Evolutionary conservation across 768 basidiomycete species (phyloP).

Genomic region (Termitomyces bulborhizus): DNA sequence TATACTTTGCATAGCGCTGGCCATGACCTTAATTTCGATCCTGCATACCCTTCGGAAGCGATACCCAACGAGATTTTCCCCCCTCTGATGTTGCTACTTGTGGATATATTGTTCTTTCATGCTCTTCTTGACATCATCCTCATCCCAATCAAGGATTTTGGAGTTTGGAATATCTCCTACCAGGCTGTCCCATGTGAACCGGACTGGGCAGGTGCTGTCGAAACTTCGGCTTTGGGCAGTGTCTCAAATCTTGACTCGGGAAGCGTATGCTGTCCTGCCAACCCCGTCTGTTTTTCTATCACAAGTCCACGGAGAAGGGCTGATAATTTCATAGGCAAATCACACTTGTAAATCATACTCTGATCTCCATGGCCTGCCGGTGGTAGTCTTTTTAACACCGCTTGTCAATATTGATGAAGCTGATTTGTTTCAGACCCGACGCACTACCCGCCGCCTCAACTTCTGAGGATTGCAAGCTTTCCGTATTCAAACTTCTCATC

Average conservation of each 20-base stretch:
- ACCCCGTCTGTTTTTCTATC: conserved; percentile 41
- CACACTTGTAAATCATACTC: conserved; percentile 69
- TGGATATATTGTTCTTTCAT: too few species aligned
- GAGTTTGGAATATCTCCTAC: conserved; percentile 81
- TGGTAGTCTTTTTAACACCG: conserved; percentile 20
- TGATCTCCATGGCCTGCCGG: conserved; percentile 60
- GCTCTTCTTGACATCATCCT: too few species aligned
- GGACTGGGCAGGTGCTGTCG: conserved; percentile 58
- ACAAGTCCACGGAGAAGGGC: background rate
- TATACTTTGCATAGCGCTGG: conserved; percentile 43
- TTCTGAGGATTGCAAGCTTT: background rate
- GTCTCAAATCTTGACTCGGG: conserved; percentile 47
- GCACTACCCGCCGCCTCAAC: conserved; percentile 19
- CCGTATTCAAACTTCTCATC: background rate
- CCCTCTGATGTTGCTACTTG: too few species aligned
- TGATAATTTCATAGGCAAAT: conserved; percentile 27
- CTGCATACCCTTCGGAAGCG: conserved; percentile 67
- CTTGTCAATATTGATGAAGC: background rate
- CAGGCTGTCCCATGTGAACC: conserved; percentile 52
- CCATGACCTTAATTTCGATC: conserved; percentile 73
- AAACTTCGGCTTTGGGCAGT: conserved; percentile 62
- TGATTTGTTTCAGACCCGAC: conserved; percentile 19
- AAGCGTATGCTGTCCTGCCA: conserved; percentile 66
- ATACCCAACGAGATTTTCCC: conserved; percentile 58
- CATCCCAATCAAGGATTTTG: conserved; percentile 61